Base-by-base conservation (phyloP, 495 filamentous ascomycete species). In the Aspergillus cavernicola region DNA sequence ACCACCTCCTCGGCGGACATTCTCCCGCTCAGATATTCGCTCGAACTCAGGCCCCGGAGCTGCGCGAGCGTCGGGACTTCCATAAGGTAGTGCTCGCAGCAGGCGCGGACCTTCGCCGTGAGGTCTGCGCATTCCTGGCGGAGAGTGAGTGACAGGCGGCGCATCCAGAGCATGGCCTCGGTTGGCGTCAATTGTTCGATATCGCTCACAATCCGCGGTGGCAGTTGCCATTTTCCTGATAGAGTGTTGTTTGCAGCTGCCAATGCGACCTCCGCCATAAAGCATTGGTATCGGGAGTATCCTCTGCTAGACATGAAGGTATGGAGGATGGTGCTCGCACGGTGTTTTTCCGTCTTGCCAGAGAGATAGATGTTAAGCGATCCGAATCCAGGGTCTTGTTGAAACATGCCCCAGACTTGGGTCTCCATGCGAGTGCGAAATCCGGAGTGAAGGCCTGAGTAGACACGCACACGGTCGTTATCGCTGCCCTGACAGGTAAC, bases 221-320 rank as follows among this genome's bases (percentile, higher is more conserved):
- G 69, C 28, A 79, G 52, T 19, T 59, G 46, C 41, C 64, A 62
- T 2, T 51, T 43, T 31, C 47, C 29, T 6, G 52, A 59, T 2
- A 66, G 44, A 24, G 37, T 49, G 18, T 42, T 53, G 22, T 24
- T 61, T 22, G 51, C 50, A 39, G 61, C 53, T 16, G 60, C 41
- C 26, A 78, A 61, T 2, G 62, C 59, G 15, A 70, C 49, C 53
- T 80, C 76, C 1, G 67, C 63, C 45, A 69, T 59, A 45, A 76
- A 70, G 54, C 74, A 77, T 38, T 78, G 63, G 37, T 65, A 65
- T n/a, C 76, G 63, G 1, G 58, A 50, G 53, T 66, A 72, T 7
- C 57, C 55, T 23, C 60, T 51, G 37, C 62, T 69, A n/a, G 73
- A 73, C 26, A 80, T 56, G 56, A 70, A 76, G 1, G 76, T 73